phyloP scores from a whole-genome alignment of 768 basidiomycete genomes.

The Paxillus ammoniavirescens region DNA sequence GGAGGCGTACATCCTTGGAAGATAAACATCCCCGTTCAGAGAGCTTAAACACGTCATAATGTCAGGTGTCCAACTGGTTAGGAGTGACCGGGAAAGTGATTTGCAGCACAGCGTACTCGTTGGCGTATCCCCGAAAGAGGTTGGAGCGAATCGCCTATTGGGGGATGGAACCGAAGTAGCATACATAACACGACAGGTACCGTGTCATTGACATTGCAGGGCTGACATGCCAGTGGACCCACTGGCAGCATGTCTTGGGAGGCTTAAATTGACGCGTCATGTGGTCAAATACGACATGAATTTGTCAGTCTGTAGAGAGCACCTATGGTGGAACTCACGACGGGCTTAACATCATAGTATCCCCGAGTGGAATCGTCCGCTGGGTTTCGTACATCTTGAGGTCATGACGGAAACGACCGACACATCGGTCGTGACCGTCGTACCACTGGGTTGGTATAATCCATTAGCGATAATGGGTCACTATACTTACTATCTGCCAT shows the following conservation, averaged over 20 bases:
- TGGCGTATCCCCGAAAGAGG: too few species aligned
- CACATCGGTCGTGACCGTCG: background rate
- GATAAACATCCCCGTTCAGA: background rate
- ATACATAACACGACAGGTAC: background rate
- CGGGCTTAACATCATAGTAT: background rate
- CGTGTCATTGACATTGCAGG: background rate
- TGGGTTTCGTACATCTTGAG: background rate
- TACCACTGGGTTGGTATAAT: background rate
- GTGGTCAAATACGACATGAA: background rate
- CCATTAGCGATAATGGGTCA: too few species aligned
- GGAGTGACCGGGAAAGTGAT: background rate
- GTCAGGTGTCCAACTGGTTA: background rate
- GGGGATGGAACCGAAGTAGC: background rate
- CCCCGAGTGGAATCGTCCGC: background rate
- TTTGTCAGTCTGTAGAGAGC: background rate
- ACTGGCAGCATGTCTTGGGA: background rate
- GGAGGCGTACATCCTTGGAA: background rate
- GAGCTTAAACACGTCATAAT: background rate
- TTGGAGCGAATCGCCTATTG: background rate
- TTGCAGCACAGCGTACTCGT: background rate
- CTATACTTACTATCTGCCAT: too few species aligned
- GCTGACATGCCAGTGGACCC: background rate
- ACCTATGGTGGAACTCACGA: background rate
- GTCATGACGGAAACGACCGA: background rate
- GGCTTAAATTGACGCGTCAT: background rate